Conservation (phyloP, 805 yeast species). For the Zygosaccharomyces kombuchaensis region DNA sequence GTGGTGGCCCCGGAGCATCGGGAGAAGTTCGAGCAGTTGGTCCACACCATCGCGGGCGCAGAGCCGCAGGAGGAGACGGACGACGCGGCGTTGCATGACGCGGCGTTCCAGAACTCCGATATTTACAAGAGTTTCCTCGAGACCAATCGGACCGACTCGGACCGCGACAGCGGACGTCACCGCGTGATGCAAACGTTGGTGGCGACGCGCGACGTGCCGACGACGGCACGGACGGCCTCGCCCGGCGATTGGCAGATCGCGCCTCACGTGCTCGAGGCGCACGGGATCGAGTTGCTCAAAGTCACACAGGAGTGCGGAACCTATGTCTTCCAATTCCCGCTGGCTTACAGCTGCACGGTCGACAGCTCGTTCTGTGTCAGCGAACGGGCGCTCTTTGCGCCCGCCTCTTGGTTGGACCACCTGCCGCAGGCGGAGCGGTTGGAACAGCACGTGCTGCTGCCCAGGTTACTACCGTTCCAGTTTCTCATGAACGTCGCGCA, state of each 20-base stretch:
- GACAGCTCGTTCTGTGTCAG: conserved; percentile 54
- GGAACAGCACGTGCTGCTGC: conserved; percentile 47
- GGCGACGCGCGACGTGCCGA: background rate
- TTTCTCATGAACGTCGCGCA: conserved; percentile 44
- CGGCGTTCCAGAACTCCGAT: conserved; percentile 6
- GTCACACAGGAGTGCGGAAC: conserved; percentile 61
- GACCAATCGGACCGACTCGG: background rate
- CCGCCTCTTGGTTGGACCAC: conserved; percentile 50
- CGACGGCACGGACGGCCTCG: background rate
- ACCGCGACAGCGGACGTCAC: background rate
- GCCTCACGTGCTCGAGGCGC: conserved; percentile 43
- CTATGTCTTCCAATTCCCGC: conserved; percentile 53
- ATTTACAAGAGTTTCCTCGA: background rate
- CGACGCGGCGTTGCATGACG: background rate
- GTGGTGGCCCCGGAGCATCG: conserved; percentile 55
- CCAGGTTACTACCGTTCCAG: conserved; percentile 49
- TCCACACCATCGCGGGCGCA: background rate
- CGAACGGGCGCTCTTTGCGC: conserved; percentile 56
- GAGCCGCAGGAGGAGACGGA: too few relatives aligned
- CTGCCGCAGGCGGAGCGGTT: conserved; percentile 49
- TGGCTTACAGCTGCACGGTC: conserved; percentile 45
- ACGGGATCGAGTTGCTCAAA: conserved; percentile 47
- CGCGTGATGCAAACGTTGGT: background rate
- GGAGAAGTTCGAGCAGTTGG: conserved; percentile 45
- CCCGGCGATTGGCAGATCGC: conserved; percentile 32